These are phyloP conservation scores for Sporothrix variecibatus DNA, from an alignment of 2,329 filamentous ascomycete genomes.

Conservation along the genomic window DNA sequence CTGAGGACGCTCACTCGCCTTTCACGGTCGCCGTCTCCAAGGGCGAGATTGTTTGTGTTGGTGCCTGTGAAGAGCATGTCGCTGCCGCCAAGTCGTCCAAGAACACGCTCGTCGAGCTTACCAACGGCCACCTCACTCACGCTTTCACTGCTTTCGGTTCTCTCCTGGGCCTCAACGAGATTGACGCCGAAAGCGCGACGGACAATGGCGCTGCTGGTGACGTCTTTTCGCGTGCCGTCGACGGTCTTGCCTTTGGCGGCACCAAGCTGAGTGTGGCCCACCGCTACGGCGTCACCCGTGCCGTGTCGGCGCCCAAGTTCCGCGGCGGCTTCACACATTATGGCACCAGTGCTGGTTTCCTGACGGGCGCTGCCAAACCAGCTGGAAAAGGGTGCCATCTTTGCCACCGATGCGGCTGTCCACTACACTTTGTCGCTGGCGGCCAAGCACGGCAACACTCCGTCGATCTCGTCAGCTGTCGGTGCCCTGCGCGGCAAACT, in stretches of 20 bases:
- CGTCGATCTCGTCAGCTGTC: constrained; percentile 57
- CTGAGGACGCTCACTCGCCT: constrained; percentile 23
- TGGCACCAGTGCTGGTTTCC: constrained; percentile 61
- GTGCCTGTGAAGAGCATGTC: constrained; percentile 52
- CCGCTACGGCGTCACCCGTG: constrained; percentile 59
- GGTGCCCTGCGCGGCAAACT: constrained; percentile 56
- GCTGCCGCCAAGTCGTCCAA: constrained; percentile 34
- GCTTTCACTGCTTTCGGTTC: constrained; percentile 64
- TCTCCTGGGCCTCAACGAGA: constrained; percentile 63
- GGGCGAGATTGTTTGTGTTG: constrained; percentile 60
- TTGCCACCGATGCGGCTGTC: constrained; percentile 52
- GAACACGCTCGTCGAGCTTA: constrained; percentile 48
- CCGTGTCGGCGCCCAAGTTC: constrained; percentile 58
- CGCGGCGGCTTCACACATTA: constrained; percentile 47
- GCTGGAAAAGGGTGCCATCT: constrained; percentile 53
- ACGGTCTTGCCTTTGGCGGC: constrained; percentile 56
- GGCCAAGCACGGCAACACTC: constrained; percentile 48
- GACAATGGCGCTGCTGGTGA: constrained; percentile 53
- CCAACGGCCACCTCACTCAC: constrained; percentile 62
- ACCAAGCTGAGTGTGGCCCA: constrained; percentile 58
- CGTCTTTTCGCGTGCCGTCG: constrained; percentile 59
- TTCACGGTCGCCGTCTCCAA: constrained; percentile 50
- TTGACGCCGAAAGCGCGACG: constrained; percentile 57
- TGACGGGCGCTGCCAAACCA: constrained; percentile 52
- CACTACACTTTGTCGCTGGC: constrained; percentile 58